Evolutionary conservation across 139 green algal species (phyloP).

Genomic region (Chlorella ohadii): DNA sequence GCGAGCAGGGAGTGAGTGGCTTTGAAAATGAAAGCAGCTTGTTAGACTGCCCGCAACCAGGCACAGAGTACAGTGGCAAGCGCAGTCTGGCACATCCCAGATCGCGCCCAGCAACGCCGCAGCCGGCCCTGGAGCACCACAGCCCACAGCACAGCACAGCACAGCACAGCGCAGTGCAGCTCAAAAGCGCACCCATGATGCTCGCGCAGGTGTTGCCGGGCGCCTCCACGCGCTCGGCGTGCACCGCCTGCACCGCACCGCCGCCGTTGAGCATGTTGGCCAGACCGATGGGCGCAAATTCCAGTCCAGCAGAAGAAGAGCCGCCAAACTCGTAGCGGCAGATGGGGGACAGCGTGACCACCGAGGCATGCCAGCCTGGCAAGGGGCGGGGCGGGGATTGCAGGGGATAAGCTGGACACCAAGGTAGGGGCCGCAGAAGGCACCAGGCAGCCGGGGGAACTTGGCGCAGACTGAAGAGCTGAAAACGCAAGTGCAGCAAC

Average conservation of each 20-base stretch:
- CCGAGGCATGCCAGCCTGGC: background rate
- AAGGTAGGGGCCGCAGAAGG: no score
- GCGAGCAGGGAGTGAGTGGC: slow-evolving; percentile 79
- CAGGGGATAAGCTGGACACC: background rate
- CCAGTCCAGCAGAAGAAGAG: slow-evolving; percentile 27
- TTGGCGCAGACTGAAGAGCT: no score
- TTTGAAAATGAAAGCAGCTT: slow-evolving; percentile 2
- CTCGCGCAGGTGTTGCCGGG: background rate
- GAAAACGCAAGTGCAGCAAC: no score
- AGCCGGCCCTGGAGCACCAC: no score
- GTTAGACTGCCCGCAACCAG: background rate
- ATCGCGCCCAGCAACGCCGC: no score
- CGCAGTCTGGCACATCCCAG: no score
- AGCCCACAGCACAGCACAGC: slow-evolving; percentile 38
- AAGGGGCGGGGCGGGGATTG: no score
- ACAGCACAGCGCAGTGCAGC: background rate
- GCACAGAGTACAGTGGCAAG: no score
- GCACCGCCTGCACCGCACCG: slow-evolving; percentile 58
- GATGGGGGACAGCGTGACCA: slow-evolving; percentile 33
- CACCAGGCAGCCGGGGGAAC: no score
- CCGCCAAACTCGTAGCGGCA: slow-evolving; percentile 2
- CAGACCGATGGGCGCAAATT: slow-evolving; percentile 75
- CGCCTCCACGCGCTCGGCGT: background rate
- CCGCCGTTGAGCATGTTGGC: slow-evolving; percentile 82
- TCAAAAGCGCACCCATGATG: background rate